Percentiles rank a stretch among this genome's conserved stretches.
Evolutionary conservation across 2,329 filamentous ascomycete species (phyloP).

Genomic region (Penicillium occitanis): DNA sequence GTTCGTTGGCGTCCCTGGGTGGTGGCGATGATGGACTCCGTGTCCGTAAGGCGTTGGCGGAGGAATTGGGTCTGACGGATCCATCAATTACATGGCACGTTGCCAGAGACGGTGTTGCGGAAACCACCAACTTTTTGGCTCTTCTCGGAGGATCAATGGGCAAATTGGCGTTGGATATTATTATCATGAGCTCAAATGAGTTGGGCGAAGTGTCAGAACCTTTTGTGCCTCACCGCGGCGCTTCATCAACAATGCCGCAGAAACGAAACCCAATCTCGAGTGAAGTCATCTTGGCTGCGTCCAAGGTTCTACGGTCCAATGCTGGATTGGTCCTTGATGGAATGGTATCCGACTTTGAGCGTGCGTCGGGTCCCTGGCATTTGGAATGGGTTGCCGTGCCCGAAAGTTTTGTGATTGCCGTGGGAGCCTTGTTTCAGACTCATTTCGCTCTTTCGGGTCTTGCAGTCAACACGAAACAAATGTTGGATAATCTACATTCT

Average conservation of each 20-base stretch:
- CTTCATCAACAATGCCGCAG: constrained; percentile 59
- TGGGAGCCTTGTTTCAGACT: constrained; percentile 55
- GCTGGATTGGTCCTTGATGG: constrained; percentile 55
- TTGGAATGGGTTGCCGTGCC: constrained; percentile 59
- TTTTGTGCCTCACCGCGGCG: constrained; percentile 55
- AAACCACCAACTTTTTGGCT: constrained; percentile 55
- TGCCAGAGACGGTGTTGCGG: constrained; percentile 55
- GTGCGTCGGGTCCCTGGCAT: constrained; percentile 60
- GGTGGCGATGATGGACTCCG: constrained; percentile 49
- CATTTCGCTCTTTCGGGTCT: constrained; percentile 55
- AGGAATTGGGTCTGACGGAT: constrained; percentile 49
- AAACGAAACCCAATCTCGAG: constrained; percentile 61
- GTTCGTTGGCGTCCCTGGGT: constrained; percentile 56
- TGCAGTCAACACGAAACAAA: constrained; percentile 51
- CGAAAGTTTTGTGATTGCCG: constrained; percentile 54
- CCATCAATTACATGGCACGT: constrained; percentile 60
- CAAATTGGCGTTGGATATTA: constrained; percentile 58
- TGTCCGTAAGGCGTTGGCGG: constrained; percentile 52
- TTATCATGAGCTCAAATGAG: constrained; percentile 60
- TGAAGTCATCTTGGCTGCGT: constrained; percentile 57
- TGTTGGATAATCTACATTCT: constrained; percentile 54
- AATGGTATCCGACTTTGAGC: constrained; percentile 60
- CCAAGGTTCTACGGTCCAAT: constrained; percentile 55
- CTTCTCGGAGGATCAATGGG: constrained; percentile 55
- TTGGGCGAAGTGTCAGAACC: constrained; percentile 57